Percentiles rank a stretch among this genome's conserved stretches.
These are phyloP conservation scores for Amylocarpus encephaloides DNA, from an alignment of 2,329 filamentous ascomycete species.

Conservation along the genomic window DNA sequence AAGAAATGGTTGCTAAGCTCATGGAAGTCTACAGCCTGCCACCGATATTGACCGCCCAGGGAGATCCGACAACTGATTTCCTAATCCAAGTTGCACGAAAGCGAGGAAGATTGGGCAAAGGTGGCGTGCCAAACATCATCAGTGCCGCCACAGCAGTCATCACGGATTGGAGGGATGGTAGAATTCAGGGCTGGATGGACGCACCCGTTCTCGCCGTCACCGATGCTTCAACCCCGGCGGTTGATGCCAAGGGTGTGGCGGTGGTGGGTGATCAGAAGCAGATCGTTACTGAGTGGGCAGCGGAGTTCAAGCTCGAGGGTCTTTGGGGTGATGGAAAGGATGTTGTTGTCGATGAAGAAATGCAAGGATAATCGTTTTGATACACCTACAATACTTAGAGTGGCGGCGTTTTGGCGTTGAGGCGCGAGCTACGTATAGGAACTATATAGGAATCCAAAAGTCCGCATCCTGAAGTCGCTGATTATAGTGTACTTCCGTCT, in stretches of 20 bases:
- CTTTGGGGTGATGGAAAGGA: slow-evolving; percentile 68
- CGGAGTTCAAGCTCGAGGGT: slow-evolving; percentile 91
- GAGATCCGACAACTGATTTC: slow-evolving; percentile 83
- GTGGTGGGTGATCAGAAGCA: slow-evolving; percentile 65
- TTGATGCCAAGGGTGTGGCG: slow-evolving; percentile 36
- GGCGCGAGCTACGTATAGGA: background rate
- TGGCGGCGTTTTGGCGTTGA: background rate
- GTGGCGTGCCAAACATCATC: slow-evolving; percentile 82
- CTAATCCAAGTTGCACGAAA: slow-evolving; percentile 92
- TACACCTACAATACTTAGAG: background rate
- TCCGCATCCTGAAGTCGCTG: background rate
- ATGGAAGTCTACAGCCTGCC: slow-evolving; percentile 79
- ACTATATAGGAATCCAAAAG: background rate
- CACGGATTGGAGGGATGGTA: slow-evolving; percentile 92
- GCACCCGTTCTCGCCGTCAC: slow-evolving; percentile 59
- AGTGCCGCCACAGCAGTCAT: slow-evolving; percentile 89
- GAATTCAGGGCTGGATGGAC: slow-evolving; percentile 88
- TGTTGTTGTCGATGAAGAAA: slow-evolving; percentile 23
- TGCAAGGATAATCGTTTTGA: slow-evolving; percentile 26
- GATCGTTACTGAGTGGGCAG: slow-evolving; percentile 87
- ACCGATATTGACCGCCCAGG: slow-evolving; percentile 62
- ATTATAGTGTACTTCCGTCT: too few relatives aligned
- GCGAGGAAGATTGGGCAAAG: slow-evolving; percentile 78
- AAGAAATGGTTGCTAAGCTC: slow-evolving; percentile 71
- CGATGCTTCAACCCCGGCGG: slow-evolving; percentile 31